Evolutionary conservation across 768 basidiomycete species (phyloP).

Genomic region (Agaricus subrufescens): DNA sequence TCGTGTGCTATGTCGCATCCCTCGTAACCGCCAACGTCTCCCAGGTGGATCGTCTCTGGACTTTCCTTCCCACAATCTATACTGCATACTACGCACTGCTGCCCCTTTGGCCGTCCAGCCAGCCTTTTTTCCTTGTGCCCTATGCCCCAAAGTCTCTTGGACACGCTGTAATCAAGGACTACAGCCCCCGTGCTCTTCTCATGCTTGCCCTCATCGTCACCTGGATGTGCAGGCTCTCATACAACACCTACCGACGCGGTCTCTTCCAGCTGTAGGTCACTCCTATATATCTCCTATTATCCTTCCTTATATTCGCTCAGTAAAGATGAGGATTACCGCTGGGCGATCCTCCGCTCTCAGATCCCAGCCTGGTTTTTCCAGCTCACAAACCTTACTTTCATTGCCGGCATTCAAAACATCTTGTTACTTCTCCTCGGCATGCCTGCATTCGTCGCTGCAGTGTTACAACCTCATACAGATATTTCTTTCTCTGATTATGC

Average conservation of each 20-base stretch:
- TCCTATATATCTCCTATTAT: not conserved
- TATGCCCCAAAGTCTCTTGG: constrained; percentile 49
- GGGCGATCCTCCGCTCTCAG: constrained; percentile 68
- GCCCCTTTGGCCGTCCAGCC: constrained; percentile 50
- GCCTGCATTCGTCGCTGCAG: constrained; percentile 53
- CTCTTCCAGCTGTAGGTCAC: constrained; percentile 62
- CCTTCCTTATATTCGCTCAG: constrained; percentile 27
- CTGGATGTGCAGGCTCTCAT: constrained; percentile 69
- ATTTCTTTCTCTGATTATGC: constrained; percentile 58
- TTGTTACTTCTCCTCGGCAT: constrained; percentile 70
- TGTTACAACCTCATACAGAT: constrained; percentile 45
- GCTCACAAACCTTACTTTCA: constrained; percentile 54
- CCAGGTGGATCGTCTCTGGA: constrained; percentile 83
- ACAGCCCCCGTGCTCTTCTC: constrained; percentile 67
- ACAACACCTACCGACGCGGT: constrained; percentile 83
- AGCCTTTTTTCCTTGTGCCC: constrained; percentile 41
- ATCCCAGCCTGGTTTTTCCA: constrained; percentile 41
- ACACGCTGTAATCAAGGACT: constrained; percentile 36
- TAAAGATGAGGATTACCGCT: constrained; percentile 89
- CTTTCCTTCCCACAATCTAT: constrained; percentile 79
- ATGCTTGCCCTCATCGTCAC: constrained; percentile 67
- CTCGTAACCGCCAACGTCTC: constrained; percentile 75
- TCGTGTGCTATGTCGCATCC: constrained; percentile 52
- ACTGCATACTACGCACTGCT: constrained; percentile 77
- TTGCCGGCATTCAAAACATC: constrained; percentile 75